Evolutionary conservation across 116 monocot species (phyloP), one percentile per base, ranked within the genome.

Genomic region (Papilionanthe hybrid): DNA sequence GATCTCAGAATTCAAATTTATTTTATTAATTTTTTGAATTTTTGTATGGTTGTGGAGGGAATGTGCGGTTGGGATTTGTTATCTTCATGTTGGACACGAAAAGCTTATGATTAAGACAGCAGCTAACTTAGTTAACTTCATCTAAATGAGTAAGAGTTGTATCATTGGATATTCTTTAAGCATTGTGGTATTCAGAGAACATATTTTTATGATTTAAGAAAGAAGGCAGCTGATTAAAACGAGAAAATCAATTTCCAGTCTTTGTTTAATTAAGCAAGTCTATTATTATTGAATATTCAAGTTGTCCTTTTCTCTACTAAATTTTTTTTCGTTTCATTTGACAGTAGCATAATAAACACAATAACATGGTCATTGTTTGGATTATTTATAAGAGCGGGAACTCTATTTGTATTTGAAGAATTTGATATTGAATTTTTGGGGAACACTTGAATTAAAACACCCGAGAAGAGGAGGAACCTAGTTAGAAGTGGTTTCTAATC

Each of bases 401-500:
- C 43, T 20, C 19, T 29, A 10, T 73, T 18, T 73, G 15, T 73
- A 73, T 28, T 19, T 75, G 75, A 75, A 75, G 27, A 47, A 75
- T 75, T 12, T 75, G 50, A 42, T 73, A 73, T 27, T 47, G 49
- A 50, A 27, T 50, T 19, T 19, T 75, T 27, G 28, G 75, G 8
- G 12, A 44, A 25, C 12, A 1, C 50, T 9, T 1, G 42, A 8
- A 50, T 75, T 13, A 15, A 10, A n/a, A 28, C 47, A 41, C 4
- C 41, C 75, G 50, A 75, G 47, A 49, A 73, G 25, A 75, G 27
- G 49, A 49, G 49, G 47, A 75, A 73, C 42, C 75, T 48, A 27
- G 49, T 27, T 73, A n/a, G 73, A 42, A 43, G 73, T 73, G 43
- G 42, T 43, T 42, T 73, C 15, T 44, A 9, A 43, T 43, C 7